phyloP scores from a whole-genome alignment of 768 basidiomycete genomes.

The Sistotremastrum suecicum region DNA sequence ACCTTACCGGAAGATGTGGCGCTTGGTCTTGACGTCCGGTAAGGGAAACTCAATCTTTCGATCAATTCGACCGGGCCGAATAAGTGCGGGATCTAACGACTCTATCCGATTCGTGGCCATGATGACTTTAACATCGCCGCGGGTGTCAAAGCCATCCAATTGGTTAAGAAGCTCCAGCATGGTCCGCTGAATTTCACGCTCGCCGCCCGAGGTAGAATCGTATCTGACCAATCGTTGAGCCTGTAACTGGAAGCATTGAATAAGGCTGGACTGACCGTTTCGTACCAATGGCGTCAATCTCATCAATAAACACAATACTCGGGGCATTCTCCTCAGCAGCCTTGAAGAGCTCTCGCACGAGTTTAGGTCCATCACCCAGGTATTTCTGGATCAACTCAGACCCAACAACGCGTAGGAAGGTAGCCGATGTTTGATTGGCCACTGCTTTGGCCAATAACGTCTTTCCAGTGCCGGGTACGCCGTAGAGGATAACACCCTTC shows the following conservation, averaged over 20 bases:
- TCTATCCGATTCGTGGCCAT: conserved; percentile 99
- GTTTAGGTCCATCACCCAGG: conserved; percentile 95
- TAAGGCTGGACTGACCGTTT: conserved; percentile 55
- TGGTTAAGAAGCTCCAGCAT: conserved; percentile 99
- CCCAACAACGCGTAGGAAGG: conserved; percentile 93
- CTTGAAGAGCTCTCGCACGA: conserved; percentile 93
- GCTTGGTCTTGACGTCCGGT: conserved; percentile 97
- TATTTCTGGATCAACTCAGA: conserved; percentile 99
- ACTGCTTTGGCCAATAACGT: conserved; percentile 96
- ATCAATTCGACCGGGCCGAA: conserved; percentile 96
- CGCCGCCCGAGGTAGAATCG: conserved; percentile 96
- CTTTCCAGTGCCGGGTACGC: conserved; percentile 97
- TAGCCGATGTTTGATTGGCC: conserved; percentile 95
- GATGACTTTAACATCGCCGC: conserved; percentile 99
- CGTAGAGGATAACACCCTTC: conserved; percentile 97
- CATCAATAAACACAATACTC: conserved; percentile 98
- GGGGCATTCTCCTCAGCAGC: conserved; percentile 97
- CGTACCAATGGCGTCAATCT: conserved; percentile 96
- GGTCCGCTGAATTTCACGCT: conserved; percentile 97
- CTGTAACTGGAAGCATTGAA: not conserved
- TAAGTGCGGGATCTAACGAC: conserved; percentile 91
- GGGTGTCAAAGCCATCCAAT: conserved; percentile 97
- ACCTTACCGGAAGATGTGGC: conserved; percentile 83
- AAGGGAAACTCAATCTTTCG: conserved; percentile 97
- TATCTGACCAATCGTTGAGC: conserved; percentile 38